Evolutionary conservation across 2,329 filamentous ascomycete genomes (phyloP).

Genomic region (Alternaria brassicae): DNA sequence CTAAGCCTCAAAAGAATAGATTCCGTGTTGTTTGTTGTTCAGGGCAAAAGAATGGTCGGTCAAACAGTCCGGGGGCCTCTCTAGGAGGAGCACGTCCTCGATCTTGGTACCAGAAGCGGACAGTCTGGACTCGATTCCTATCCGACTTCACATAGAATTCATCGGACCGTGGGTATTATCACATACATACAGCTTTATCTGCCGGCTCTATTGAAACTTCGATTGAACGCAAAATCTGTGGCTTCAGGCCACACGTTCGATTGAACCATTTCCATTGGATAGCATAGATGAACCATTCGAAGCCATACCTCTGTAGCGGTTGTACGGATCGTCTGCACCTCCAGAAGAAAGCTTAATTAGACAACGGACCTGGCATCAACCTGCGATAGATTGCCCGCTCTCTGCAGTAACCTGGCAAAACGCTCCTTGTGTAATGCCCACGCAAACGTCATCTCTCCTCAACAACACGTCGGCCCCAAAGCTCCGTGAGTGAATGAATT

Average conservation of each 20-base stretch:
- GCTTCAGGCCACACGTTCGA: background rate
- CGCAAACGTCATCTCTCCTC: slow-evolving; percentile 1
- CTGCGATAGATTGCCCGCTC: slow-evolving; percentile 3
- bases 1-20: background rate
- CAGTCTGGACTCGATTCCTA: background rate
- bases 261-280: background rate
- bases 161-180: background rate
- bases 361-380: background rate
- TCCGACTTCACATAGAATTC: background rate
- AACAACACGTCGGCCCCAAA: background rate
- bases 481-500: slow-evolving; percentile 1
- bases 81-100: background rate
- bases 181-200: background rate
- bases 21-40: background rate
- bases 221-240: background rate
- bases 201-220: background rate
- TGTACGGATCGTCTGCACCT: background rate
- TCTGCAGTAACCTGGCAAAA: background rate
- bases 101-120: background rate
- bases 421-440: background rate
- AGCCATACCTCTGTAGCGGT: background rate
- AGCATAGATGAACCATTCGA: background rate
- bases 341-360: background rate
- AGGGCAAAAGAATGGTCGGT: background rate
- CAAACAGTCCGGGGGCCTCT: background rate